Percentiles rank a stretch among this genome's conserved stretches.
These are phyloP conservation scores for Gliomastix tumulicola DNA, from an alignment of 2,329 filamentous ascomycete genomes.

Conservation along the genomic window DNA sequence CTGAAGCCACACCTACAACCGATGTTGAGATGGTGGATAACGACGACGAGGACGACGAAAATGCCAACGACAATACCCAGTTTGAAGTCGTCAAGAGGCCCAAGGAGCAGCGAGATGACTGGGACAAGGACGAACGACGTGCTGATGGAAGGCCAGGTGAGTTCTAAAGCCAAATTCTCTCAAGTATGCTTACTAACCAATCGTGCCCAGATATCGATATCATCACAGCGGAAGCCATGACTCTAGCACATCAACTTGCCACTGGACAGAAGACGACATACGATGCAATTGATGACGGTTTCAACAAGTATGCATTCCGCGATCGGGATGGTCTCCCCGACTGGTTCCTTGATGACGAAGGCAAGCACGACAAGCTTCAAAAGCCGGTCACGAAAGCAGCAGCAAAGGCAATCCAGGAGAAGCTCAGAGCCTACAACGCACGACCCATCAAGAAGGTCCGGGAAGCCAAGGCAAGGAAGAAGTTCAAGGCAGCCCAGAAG, in stretches of 20 bases:
- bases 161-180: conserved; percentile 7
- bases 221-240: conserved; percentile 99
- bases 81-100: conserved; percentile 56
- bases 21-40: too few relatives aligned
- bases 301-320: conserved; percentile 88
- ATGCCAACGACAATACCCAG: conserved; percentile 34
- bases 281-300: conserved; percentile 83
- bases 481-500: conserved; percentile 84
- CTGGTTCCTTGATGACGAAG: conserved; percentile 96
- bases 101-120: conserved; percentile 44
- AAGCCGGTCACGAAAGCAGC: conserved; percentile 90
- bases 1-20: too few relatives aligned
- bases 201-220: conserved; percentile 75
- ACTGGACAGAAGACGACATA: conserved; percentile 73
- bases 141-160: conserved; percentile 57
- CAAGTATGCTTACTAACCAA: not conserved
- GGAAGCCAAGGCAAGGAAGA: conserved; percentile 94
- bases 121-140: conserved; percentile 55
- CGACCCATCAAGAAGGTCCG: conserved; percentile 98
- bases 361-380: conserved; percentile 72
- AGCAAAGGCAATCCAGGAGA: conserved; percentile 88
- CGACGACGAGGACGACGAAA: conserved; percentile 19
- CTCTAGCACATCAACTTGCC: conserved; percentile 84
- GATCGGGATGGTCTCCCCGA: conserved; percentile 89
- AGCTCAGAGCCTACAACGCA: conserved; percentile 85